phyloP scores from a whole-genome alignment of 2,329 filamentous ascomycete species.

The Iodosphaeria phyllophila region DNA sequence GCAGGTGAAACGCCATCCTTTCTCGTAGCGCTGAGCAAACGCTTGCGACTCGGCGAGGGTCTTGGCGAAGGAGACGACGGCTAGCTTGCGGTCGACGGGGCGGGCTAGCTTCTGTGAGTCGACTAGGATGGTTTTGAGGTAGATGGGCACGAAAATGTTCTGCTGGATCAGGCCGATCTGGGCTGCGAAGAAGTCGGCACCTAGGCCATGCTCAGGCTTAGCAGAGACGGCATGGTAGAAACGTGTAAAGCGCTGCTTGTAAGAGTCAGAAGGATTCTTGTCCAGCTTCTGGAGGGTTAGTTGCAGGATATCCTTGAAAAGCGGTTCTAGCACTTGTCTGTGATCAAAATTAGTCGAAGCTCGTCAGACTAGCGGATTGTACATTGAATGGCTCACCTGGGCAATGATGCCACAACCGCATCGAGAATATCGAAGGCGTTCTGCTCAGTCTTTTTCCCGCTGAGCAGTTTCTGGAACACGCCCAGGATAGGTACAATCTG shows the following conservation, averaged over 20 bases:
- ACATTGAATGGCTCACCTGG: conserved; percentile 34
- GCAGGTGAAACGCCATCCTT: conserved; percentile 83
- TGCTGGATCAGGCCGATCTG: conserved; percentile 68
- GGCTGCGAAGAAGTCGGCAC: conserved; percentile 79
- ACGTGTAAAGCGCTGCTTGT: conserved; percentile 72
- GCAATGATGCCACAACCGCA: conserved; percentile 53
- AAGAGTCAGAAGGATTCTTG: conserved; percentile 51
- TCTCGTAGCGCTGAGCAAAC: conserved; percentile 66
- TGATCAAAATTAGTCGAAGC: conserved; percentile 3
- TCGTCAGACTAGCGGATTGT: neutral
- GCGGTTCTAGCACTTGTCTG: conserved; percentile 49
- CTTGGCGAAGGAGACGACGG: conserved; percentile 84
- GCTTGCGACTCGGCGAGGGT: conserved; percentile 71
- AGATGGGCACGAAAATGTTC: conserved; percentile 67
- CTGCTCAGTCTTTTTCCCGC: conserved; percentile 65
- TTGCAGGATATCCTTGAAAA: conserved; percentile 63
- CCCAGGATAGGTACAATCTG: conserved; percentile 80
- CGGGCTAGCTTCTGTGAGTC: conserved; percentile 77
- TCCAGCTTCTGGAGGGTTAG: conserved; percentile 66
- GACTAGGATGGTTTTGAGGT: conserved; percentile 70
- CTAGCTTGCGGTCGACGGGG: conserved; percentile 80
- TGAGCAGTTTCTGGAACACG: conserved; percentile 83
- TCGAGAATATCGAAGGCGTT: conserved; percentile 86
- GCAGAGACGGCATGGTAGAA: conserved; percentile 90
- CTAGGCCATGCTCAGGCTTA: conserved; percentile 59